A percentile compares a stretch with the other conserved stretches of the same genome.
Evolutionary conservation across 2,329 filamentous ascomycete genomes (phyloP).

Genomic region (Cercospora beticola): DNA sequence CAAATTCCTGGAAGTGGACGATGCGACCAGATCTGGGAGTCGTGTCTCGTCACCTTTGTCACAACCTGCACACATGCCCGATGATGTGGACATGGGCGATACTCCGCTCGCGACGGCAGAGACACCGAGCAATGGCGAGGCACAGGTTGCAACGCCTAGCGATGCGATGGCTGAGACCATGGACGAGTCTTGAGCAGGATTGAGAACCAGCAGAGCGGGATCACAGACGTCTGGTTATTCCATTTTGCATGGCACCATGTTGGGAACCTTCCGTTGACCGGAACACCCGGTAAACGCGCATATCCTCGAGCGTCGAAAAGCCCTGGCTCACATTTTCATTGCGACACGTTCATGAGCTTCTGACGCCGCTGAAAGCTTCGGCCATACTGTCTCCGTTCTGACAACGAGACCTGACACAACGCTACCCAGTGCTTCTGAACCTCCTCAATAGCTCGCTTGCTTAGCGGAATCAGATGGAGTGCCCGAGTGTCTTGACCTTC

Average conservation of each 20-base stretch:
- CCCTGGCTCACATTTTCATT: neutral
- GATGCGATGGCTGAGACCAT: conserved; percentile 28
- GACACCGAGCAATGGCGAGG: conserved; percentile 25
- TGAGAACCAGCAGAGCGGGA: neutral
- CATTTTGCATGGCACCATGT: neutral
- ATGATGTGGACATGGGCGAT: conserved; percentile 35
- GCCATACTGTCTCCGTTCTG: neutral
- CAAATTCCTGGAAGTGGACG: conserved; percentile 33
- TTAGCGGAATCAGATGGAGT: neutral
- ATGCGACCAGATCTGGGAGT: conserved; percentile 27
- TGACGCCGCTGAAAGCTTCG: neutral
- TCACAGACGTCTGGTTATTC: neutral
- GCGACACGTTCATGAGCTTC: neutral
- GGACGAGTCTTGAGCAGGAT: conserved; percentile 27
- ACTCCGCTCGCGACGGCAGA: conserved; percentile 13
- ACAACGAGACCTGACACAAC: neutral
- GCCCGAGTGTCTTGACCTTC: neutral
- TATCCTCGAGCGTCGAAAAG: neutral
- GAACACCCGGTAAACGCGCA: neutral
- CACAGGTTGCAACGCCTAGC: conserved; percentile 21
- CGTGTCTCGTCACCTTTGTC: conserved; percentile 28
- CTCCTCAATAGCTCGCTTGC: too few relatives aligned
- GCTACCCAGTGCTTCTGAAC: too few relatives aligned
- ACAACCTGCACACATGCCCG: conserved; percentile 24
- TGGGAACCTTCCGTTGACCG: neutral